A percentile compares a stretch with the other conserved stretches of the same genome.
These are phyloP conservation scores for Pleurotus pulmonarius DNA, from an alignment of 768 basidiomycete genomes.

Conservation along the genomic window DNA sequence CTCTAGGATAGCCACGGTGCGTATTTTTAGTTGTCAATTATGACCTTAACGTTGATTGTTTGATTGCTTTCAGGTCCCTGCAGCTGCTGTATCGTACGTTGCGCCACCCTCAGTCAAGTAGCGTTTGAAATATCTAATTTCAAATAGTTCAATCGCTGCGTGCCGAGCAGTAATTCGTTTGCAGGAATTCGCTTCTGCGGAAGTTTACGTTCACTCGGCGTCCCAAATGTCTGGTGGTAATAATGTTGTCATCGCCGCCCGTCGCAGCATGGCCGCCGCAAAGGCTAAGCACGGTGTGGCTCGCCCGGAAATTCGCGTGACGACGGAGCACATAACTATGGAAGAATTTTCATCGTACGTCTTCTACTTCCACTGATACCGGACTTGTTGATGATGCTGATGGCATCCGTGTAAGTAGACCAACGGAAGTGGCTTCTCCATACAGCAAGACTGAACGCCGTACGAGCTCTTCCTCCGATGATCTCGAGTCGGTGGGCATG, in stretches of 20 bases:
- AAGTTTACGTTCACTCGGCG: slow-evolving; percentile 45
- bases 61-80: slow-evolving; percentile 43
- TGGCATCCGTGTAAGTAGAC: slow-evolving; percentile 3
- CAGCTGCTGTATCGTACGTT: slow-evolving; percentile 59
- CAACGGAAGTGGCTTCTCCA: slow-evolving; percentile 20
- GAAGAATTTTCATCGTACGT: slow-evolving; percentile 46
- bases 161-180: slow-evolving; percentile 68
- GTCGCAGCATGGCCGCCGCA: slow-evolving; percentile 25
- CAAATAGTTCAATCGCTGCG: slow-evolving; percentile 51
- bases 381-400: not conserved
- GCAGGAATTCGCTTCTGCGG: slow-evolving; percentile 46
- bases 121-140: not conserved
- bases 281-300: slow-evolving; percentile 26
- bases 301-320: slow-evolving; percentile 51
- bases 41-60: not conserved
- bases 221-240: slow-evolving; percentile 24
- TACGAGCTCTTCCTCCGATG: slow-evolving; percentile 11
- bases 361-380: not conserved
- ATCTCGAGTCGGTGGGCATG: slow-evolving; percentile 9
- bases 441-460: slow-evolving; percentile 13
- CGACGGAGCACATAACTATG: slow-evolving; percentile 60
- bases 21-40: slow-evolving; percentile 9
- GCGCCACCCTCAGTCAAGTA: not conserved
- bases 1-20: slow-evolving; percentile 50
- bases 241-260: slow-evolving; percentile 24